phyloP scores from a whole-genome alignment of 2,329 filamentous ascomycete genomes.

The Cryphonectria nitschkei region DNA sequence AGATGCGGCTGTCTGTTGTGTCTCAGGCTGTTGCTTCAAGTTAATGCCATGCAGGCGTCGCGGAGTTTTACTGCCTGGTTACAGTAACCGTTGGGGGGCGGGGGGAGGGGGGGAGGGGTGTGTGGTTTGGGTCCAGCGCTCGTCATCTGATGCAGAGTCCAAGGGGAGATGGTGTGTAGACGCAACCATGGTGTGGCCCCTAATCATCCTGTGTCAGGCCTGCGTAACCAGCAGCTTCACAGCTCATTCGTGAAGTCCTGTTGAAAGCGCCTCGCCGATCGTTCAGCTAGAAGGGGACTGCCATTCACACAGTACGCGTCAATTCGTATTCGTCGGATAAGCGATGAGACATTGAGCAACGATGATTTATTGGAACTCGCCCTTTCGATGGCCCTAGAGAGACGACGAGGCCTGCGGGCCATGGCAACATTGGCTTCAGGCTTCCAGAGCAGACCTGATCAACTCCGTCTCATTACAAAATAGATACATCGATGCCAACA shows the following conservation, averaged over 20 bases:
- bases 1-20: constrained; percentile 13
- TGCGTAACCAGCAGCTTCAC: constrained; percentile 5
- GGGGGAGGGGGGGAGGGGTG: neutral
- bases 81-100: neutral
- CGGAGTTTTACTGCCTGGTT: neutral
- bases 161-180: constrained; percentile 8
- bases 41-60: neutral
- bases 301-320: neutral
- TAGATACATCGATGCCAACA: neutral
- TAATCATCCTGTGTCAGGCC: constrained; percentile 5
- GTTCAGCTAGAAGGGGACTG: neutral
- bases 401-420: no score
- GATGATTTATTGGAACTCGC: neutral
- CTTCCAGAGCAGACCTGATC: neutral
- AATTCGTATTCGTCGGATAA: neutral
- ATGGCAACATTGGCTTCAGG: neutral
- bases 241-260: neutral
- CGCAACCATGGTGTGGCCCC: constrained; percentile 4
- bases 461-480: neutral
- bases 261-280: neutral
- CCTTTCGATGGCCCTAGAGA: no score
- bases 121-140: neutral
- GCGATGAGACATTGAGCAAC: neutral
- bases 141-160: constrained; percentile 7
- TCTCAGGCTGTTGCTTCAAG: constrained; percentile 1